Evolutionary conservation across 2,329 filamentous ascomycete species (phyloP).

Genomic region (Fragosphaeria purpurea): DNA sequence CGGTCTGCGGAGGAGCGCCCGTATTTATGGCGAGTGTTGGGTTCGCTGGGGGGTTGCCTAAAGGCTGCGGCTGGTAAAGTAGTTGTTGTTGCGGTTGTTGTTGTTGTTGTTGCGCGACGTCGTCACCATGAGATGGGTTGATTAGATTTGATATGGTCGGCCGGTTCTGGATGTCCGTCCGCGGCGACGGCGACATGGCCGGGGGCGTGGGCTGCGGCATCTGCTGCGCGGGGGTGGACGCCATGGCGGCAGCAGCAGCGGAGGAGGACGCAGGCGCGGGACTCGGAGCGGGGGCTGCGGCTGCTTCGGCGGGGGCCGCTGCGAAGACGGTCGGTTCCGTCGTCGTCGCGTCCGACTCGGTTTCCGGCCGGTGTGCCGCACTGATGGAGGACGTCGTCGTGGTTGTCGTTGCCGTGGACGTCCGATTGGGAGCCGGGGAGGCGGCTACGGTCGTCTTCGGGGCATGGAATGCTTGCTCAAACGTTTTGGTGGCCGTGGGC

Average conservation of each 20-base stretch:
- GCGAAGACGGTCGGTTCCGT: slow-evolving; percentile 15
- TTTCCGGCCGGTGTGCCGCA: slow-evolving; percentile 12
- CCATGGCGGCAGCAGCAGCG: slow-evolving; percentile 19
- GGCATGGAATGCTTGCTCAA: slow-evolving; percentile 32
- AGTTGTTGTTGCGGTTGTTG: no score
- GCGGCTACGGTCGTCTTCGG: slow-evolving; percentile 13
- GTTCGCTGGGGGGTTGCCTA: background rate
- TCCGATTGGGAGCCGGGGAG: slow-evolving; percentile 3
- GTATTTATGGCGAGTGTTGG: no score
- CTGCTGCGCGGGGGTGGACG: slow-evolving; percentile 21
- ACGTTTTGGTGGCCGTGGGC: slow-evolving; percentile 43
- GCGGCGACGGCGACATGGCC: slow-evolving; percentile 27
- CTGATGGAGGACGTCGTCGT: slow-evolving; percentile 7
- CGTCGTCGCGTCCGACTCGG: background rate
- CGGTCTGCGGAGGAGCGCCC: no score
- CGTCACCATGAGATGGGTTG: slow-evolving; percentile 47
- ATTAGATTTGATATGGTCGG: slow-evolving; percentile 79
- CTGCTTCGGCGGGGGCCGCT: slow-evolving; percentile 17
- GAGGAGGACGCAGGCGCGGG: slow-evolving; percentile 14
- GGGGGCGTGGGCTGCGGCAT: slow-evolving; percentile 16
- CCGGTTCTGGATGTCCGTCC: slow-evolving; percentile 54
- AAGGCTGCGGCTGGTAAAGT: background rate
- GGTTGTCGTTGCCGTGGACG: slow-evolving; percentile 6
- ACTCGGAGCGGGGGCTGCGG: slow-evolving; percentile 10
- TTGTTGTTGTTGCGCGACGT: slow-evolving; percentile 22